Conservation (phyloP, 306 rosid genomes). For the Abrus pulchellus region DNA sequence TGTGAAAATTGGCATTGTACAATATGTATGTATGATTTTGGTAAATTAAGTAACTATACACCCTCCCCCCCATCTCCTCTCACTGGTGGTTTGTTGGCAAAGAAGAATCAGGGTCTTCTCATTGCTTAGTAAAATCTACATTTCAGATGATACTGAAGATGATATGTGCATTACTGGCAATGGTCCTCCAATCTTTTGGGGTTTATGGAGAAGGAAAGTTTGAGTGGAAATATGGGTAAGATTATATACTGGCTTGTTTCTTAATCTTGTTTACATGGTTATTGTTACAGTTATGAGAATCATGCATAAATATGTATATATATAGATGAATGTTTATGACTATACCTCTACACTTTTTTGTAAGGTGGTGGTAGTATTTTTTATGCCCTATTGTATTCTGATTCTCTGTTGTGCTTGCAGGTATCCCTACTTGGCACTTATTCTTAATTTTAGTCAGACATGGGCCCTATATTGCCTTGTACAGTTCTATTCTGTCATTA, state of each 20-base stretch:
- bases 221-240: constrained; percentile 86
- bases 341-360: neutral
- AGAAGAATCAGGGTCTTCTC: constrained; percentile 1
- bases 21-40: constrained; percentile 73
- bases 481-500: constrained; percentile 82
- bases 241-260: neutral
- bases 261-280: constrained; percentile 11
- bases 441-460: constrained; percentile 89
- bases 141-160: constrained; percentile 82
- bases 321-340: no score
- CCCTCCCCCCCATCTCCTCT: neutral
- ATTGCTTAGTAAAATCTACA: constrained; percentile 40
- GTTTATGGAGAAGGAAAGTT: constrained; percentile 90
- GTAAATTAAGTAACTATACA: constrained; percentile 9
- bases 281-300: neutral
- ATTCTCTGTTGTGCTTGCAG: constrained; percentile 56
- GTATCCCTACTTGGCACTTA: constrained; percentile 84
- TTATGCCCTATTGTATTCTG: neutral
- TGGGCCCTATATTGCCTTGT: constrained; percentile 94
- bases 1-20: constrained; percentile 91
- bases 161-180: constrained; percentile 84
- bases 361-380: neutral
- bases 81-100: neutral
- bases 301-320: neutral
- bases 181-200: constrained; percentile 78